A percentile compares a stretch with the other conserved stretches of the same genome.
These are phyloP conservation scores for Globisporangium splendens DNA, from an alignment of 352 stramenopile genomes.

Conservation along the genomic window DNA sequence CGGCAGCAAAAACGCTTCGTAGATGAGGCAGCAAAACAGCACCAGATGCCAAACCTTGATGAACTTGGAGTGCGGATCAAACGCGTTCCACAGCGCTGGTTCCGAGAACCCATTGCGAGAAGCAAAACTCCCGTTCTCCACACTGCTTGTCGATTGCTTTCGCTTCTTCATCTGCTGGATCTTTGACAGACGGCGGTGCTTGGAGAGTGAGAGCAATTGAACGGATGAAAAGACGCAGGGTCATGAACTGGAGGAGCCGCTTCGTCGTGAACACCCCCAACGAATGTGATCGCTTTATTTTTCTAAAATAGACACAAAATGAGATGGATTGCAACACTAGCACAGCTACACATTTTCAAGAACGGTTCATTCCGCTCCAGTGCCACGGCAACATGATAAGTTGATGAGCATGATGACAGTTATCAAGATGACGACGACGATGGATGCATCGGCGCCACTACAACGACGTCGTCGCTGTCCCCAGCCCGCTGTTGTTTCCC, in stretches of 20 bases:
- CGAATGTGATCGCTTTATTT: background rate
- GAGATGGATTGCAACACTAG: constrained; percentile 6
- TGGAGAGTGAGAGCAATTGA: too few relatives aligned
- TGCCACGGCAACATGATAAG: background rate
- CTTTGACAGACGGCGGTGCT: too few relatives aligned
- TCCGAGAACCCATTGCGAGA: constrained; percentile 1
- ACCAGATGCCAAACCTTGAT: constrained; percentile 49
- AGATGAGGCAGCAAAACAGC: constrained; percentile 41
- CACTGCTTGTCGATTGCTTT: background rate
- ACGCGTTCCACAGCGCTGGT: constrained; percentile 26
- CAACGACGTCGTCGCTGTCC: constrained; percentile 8
- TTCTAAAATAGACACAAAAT: constrained; percentile 2
- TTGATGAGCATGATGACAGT: background rate
- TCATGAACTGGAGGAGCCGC: too few relatives aligned
- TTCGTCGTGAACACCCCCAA: too few relatives aligned
- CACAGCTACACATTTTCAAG: too few relatives aligned
- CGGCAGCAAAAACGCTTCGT: constrained; percentile 46
- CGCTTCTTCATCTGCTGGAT: background rate
- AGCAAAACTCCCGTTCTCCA: constrained; percentile 2
- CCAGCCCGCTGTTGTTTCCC: constrained; percentile 4
- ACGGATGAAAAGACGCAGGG: background rate
- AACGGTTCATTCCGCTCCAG: too few relatives aligned
- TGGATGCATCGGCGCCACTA: background rate
- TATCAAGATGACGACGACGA: constrained; percentile 2
- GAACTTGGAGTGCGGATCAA: constrained; percentile 43